Base-by-base conservation (phyloP, 192 early-diverging fungal genomes). In the Ramicandelaber brevisporus region DNA sequence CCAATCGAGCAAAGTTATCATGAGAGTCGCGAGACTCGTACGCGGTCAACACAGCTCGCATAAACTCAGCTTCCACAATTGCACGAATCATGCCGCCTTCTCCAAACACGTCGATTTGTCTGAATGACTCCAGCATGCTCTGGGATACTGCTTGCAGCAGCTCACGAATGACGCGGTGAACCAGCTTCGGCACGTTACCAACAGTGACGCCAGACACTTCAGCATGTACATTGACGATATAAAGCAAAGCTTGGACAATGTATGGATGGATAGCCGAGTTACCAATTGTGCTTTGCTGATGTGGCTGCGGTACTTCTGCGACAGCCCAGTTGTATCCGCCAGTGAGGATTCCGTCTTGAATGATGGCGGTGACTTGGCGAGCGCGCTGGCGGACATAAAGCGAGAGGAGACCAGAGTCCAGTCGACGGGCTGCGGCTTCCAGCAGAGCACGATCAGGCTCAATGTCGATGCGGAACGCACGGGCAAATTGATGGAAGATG, bases 11-110 rank as follows among this genome's bases (percentile, higher is more conserved):
- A 32, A 24, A 29, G 36, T 36, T 12, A 41, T 14, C 16, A 27
- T 30, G 15, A 50, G 46, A 26, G 34, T n/a, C 28, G 34, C 32
- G n/a, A n/a, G n/a, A n/a, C n/a, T n/a, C n/a, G n/a, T n/a, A n/a
- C n/a, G n/a, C n/a, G n/a, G n/a, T n/a, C n/a, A n/a, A n/a, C n/a
- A n/a, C n/a, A n/a, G n/a, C n/a, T n/a, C n/a, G 68, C 41, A 93
- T 69, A 33, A 90, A 77, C 46, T 85, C 70, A 30, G 71, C 78
- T 50, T 97, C 90, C 4, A 90, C 49, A 4, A 75, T 80, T n/a
- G 78, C 84, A 59, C 89, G 90, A 25, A 93, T 45, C 73, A 85
- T 81, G 5, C 90, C 90, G 17, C 73, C 78, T 37, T 68, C 72
- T 35, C 82, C 81, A 46, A 87, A 97, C 29, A 59, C 37, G 33